Percentiles rank a stretch among this genome's conserved stretches.
Conservation (phyloP, 441 rosid species). For the Populus tomentosa region DNA sequence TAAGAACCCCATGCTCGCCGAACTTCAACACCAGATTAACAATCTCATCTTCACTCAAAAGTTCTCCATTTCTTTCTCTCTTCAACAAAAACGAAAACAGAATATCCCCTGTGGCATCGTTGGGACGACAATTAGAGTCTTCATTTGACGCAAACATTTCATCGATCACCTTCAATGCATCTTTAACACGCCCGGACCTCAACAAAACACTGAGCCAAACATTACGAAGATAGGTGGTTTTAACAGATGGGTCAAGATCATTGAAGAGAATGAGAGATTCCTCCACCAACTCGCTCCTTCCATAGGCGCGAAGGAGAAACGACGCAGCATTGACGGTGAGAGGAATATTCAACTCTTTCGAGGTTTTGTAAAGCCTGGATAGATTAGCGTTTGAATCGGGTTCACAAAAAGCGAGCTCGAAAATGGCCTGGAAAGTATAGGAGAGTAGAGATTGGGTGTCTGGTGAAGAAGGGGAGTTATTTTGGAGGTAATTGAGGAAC, state of each 20-base stretch:
- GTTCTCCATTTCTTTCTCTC: conserved; percentile 18
- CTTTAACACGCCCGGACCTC: conserved; percentile 29
- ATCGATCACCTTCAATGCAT: conserved; percentile 73
- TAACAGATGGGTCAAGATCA: conserved; percentile 28
- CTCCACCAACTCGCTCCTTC: conserved; percentile 41
- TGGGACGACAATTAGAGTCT: conserved; percentile 35
- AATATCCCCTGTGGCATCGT: conserved; percentile 40
- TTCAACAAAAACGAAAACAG: conserved; percentile 37
- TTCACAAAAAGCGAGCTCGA: conserved; percentile 51
- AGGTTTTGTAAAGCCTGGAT: conserved; percentile 36
- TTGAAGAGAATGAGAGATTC: conserved; percentile 40
- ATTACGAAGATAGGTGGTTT: conserved; percentile 42
- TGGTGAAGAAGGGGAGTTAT: conserved; percentile 26
- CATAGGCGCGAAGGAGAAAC: conserved; percentile 46
- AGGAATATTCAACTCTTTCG: conserved; percentile 48
- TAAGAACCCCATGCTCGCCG: conserved; percentile 43
- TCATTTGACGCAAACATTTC: conserved; percentile 57
- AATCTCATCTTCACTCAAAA: conserved; percentile 31
- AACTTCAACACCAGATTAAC: conserved; percentile 40
- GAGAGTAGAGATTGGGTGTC: conserved; percentile 31
- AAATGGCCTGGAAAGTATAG: conserved; percentile 41
- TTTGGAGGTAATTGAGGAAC: conserved; percentile 44
- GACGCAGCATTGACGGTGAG: conserved; percentile 38
- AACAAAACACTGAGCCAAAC: conserved; percentile 30
- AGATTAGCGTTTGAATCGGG: conserved; percentile 25